Conservation (phyloP, 2,329 filamentous ascomycete species). For the Talaromyces funiculosus region DNA sequence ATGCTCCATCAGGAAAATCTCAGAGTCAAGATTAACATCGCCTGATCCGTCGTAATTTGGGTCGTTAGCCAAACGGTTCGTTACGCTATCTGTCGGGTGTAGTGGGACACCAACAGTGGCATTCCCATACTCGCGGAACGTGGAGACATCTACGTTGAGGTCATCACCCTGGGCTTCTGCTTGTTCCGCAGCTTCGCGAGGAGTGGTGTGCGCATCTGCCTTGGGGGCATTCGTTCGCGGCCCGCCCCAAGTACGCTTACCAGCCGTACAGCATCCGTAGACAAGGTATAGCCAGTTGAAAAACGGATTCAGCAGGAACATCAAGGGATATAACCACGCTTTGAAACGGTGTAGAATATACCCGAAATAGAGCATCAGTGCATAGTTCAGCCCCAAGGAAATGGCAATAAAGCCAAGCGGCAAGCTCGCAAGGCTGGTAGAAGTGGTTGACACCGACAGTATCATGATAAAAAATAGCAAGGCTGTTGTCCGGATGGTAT, state of each 20-base stretch:
- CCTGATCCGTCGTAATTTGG: slow-evolving; percentile 66
- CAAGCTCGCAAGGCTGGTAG: slow-evolving; percentile 68
- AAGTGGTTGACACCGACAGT: slow-evolving; percentile 77
- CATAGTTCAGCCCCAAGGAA: slow-evolving; percentile 86
- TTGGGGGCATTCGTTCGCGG: slow-evolving; percentile 82
- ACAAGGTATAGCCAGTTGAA: slow-evolving; percentile 99
- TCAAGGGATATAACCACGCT: slow-evolving; percentile 88
- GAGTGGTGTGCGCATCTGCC: slow-evolving; percentile 69
- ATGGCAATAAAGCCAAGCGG: slow-evolving; percentile 92
- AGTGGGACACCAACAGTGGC: slow-evolving; percentile 51
- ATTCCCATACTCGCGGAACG: slow-evolving; percentile 55
- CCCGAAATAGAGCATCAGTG: slow-evolving; percentile 94
- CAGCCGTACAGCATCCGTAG: slow-evolving; percentile 90
- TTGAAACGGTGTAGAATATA: slow-evolving; percentile 82
- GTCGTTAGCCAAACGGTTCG: slow-evolving; percentile 45
- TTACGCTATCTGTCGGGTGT: slow-evolving; percentile 66
- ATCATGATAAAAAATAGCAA: slow-evolving; percentile 92
- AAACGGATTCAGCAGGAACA: slow-evolving; percentile 93
- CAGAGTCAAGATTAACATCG: slow-evolving; percentile 62
- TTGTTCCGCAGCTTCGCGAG: slow-evolving; percentile 75
- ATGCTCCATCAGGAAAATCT: slow-evolving; percentile 51
- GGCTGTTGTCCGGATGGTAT: slow-evolving; percentile 91
- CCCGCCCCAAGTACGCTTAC: slow-evolving; percentile 91
- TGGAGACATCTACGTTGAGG: slow-evolving; percentile 81
- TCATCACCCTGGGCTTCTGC: slow-evolving; percentile 78